Evolutionary conservation across 2,329 filamentous ascomycete genomes (phyloP).

Genomic region (Cladosporium austrohemisphaericum): DNA sequence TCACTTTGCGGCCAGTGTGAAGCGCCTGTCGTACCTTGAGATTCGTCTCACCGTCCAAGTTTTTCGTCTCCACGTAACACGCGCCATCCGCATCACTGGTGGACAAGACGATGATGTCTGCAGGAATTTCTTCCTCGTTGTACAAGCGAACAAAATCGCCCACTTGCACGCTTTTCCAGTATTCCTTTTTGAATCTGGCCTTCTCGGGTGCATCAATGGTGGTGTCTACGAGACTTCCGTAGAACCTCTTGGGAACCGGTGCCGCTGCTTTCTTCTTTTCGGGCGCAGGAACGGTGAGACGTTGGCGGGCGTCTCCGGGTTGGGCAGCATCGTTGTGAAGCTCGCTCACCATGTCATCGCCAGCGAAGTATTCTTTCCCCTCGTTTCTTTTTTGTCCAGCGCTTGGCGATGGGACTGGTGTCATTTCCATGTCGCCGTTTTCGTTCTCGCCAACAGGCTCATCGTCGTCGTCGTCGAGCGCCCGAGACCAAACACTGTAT

Average conservation of each 20-base stretch:
- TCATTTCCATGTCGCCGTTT: slow-evolving; percentile 84
- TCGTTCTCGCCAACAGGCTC: slow-evolving; percentile 38
- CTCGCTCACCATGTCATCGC: slow-evolving; percentile 15
- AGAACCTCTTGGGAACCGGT: slow-evolving; percentile 47
- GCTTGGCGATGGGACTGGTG: slow-evolving; percentile 79
- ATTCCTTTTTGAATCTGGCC: slow-evolving; percentile 85
- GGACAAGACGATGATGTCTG: slow-evolving; percentile 85
- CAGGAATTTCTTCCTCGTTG: slow-evolving; percentile 91
- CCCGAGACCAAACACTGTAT: slow-evolving; percentile 46
- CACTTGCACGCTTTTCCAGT: slow-evolving; percentile 92
- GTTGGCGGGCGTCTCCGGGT: slow-evolving; percentile 23
- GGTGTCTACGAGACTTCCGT: slow-evolving; percentile 71
- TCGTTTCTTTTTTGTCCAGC: slow-evolving; percentile 49
- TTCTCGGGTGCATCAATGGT: slow-evolving; percentile 61
- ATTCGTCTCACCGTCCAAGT: slow-evolving; percentile 95
- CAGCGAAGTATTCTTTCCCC: slow-evolving; percentile 32
- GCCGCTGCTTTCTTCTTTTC: slow-evolving; percentile 20
- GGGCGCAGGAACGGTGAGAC: slow-evolving; percentile 28
- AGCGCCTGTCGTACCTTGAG: slow-evolving; percentile 90
- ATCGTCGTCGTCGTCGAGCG: slow-evolving; percentile 37
- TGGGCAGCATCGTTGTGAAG: slow-evolving; percentile 21
- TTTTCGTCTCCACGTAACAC: slow-evolving; percentile 98
- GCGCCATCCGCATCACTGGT: slow-evolving; percentile 92
- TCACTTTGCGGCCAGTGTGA: slow-evolving; percentile 75
- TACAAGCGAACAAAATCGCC: slow-evolving; percentile 96